These are phyloP conservation scores for Xylaria cubensis DNA, from an alignment of 495 filamentous ascomycete genomes.

Conservation along the genomic window DNA sequence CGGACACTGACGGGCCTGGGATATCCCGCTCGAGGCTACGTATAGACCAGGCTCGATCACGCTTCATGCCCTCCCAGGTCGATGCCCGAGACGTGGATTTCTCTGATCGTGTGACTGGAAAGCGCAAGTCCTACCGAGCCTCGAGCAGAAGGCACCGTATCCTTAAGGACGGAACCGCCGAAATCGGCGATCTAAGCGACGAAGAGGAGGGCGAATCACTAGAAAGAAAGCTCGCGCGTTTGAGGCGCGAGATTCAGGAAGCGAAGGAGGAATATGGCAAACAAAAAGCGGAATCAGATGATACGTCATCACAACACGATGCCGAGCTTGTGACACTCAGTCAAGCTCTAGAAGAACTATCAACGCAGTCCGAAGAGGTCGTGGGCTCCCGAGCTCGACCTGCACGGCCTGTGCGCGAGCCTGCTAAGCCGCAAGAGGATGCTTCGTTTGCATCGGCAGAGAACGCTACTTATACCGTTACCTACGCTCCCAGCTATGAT, in stretches of 20 bases:
- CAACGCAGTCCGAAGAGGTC: conserved; percentile 42
- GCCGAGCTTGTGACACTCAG: conserved; percentile 65
- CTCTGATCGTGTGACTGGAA: conserved; percentile 78
- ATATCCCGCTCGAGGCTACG: conserved; percentile 78
- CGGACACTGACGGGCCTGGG: conserved; percentile 62
- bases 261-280: conserved; percentile 70
- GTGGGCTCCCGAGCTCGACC: conserved; percentile 39
- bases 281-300: conserved; percentile 49
- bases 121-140: conserved; percentile 80
- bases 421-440: conserved; percentile 29
- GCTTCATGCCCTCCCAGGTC: conserved; percentile 76
- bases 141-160: conserved; percentile 69
- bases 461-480: conserved; percentile 59
- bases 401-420: conserved; percentile 25
- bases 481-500: conserved; percentile 63
- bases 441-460: conserved; percentile 19
- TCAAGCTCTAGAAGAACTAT: conserved; percentile 67
- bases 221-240: conserved; percentile 75
- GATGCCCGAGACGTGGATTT: conserved; percentile 80
- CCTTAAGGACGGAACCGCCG: conserved; percentile 64
- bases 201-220: conserved; percentile 73
- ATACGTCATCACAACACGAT: conserved; percentile 38
- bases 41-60: conserved; percentile 76
- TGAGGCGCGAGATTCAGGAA: conserved; percentile 80
- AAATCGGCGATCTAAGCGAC: conserved; percentile 70